Base-by-base conservation (phyloP, 1,139 yeast genomes). In the Trichomonascaceae sp. region DNA sequence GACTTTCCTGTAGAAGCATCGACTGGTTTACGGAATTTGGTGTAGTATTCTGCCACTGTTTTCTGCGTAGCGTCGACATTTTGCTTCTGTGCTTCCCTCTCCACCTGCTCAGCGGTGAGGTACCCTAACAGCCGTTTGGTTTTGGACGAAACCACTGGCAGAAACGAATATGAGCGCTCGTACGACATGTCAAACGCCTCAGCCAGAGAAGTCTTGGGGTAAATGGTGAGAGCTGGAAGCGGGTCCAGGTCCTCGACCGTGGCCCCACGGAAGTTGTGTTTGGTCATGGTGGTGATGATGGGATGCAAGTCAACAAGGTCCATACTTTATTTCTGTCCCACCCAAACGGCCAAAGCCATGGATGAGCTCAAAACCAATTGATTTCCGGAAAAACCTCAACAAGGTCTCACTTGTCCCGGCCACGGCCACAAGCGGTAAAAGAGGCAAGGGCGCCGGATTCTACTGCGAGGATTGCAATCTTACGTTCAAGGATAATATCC, bases 401-500 rank as follows among this genome's bases (percentile, higher is more conserved):
- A 60, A 64, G 39, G 59, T 65, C 25, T 58, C 64, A 5, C 54
- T 73, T 23, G 68, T 64, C 3, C 59, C 66, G 1, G 56, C 59
- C 2, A 62, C 66, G 5, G 58, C 72, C 2, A 54, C 64, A 1
- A 46, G 54, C 2, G 62, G 66, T 1, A 61, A 59, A 27, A 65
- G 73, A 33, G 84, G 84, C 30, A 67, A 74, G 43, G 79, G 74
- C 13, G 73, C 79, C 43, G 95, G 95, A 2, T 85, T 85, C 54
- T 70, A 73, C 46, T 87, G 97, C 56, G 81, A 79, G 13, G 59
- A 73, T 2, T 87, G 97, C 53, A 72, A 77, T 45, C 56, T 80
- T 43, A 77, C 93, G 2, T 85, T 72, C 56, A 71, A 82, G 48
- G 96, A 87, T 54, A 78, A 79, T 37, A 60, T 84, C 46, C 78